A percentile compares a stretch with the other conserved stretches of the same genome.
These are phyloP conservation scores for Colletotrichum godetiae DNA, from an alignment of 2,329 filamentous ascomycete species.

Conservation along the genomic window DNA sequence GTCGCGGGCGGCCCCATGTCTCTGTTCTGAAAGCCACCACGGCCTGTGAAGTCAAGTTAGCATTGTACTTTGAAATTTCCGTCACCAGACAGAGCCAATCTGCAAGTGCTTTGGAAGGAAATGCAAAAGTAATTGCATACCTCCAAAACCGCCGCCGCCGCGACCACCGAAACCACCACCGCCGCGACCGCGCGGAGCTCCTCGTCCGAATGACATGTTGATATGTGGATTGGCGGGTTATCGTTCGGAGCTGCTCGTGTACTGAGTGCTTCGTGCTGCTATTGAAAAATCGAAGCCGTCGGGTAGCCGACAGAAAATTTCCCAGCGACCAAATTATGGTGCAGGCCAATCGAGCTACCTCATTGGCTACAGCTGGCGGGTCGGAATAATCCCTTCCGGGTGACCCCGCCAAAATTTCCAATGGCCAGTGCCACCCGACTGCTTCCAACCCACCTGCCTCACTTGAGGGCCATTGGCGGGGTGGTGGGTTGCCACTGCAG, in stretches of 20 bases:
- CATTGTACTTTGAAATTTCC: background rate
- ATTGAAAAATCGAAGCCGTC: conserved; percentile 11
- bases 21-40: conserved; percentile 36
- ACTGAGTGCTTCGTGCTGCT: conserved; percentile 18
- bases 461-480: background rate
- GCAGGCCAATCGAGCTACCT: conserved; percentile 25
- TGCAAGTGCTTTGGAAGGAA: background rate
- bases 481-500: background rate
- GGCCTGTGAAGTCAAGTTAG: conserved; percentile 29
- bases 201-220: conserved; percentile 38
- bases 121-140: conserved; percentile 1
- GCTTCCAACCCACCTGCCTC: background rate
- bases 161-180: conserved; percentile 37
- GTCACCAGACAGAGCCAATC: background rate
- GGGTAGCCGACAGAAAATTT: conserved; percentile 34
- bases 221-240: conserved; percentile 19
- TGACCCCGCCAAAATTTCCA: conserved; percentile 24
- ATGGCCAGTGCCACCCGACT: too few relatives aligned
- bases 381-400: conserved; percentile 18
- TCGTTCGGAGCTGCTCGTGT: conserved; percentile 31
- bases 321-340: conserved; percentile 33
- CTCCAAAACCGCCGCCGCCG: conserved; percentile 26
- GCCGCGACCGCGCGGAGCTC: conserved; percentile 37
- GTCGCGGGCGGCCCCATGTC: conserved; percentile 37
- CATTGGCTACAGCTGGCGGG: conserved; percentile 13